Base-by-base conservation (phyloP, 169 alveolate genomes). In the Cryptosporidium meleagridis region DNA sequence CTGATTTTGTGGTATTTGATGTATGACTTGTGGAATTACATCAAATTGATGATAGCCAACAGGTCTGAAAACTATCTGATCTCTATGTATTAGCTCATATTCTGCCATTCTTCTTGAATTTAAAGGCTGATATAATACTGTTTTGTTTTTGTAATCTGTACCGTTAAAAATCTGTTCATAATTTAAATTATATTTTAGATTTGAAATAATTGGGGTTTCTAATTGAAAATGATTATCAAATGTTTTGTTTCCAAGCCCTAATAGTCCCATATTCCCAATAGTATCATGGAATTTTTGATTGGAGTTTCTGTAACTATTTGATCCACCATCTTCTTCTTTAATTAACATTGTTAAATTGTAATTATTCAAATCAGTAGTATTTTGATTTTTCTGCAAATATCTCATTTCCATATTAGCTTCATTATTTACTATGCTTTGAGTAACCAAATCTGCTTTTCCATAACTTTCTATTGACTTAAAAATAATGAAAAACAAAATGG, bases 1-100 rank as follows among this genome's bases (percentile, higher is more conserved):
- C 65, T 70, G 84, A 23, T 70, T 70, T 41, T 70, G 41, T 3
- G 84, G 84, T 41, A 23, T 70, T 70, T 45, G 65, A 70, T 70
- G 59, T 14, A 70, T 44, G 7, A 70, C 35, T 10, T 70, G 65
- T 44, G 84, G 84, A 8, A 45, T 48, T 23, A 29, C 41, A 39
- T 44, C 84, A 70, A 45, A 70, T 29, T 37, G 45, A 35, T 70
- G 84, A 52, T 70, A 70, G 10, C 67, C 67, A 45, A 45, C 9
- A 29, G 84, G 84, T 9, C 65, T 41, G 16, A 70, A 70, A 29
- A 45, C 39, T 18, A 45, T 1, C n/a, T 23, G 62, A 39, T 48
- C 84, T n/a, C 84, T 44, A 70, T 70, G 65, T n/a, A 65, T 33
- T 37, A 65, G 33, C 12, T 41, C 67, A 16, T 70, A 70, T 3